Evolutionary conservation across 495 filamentous ascomycete species (phyloP).

Genomic region (Corynascus novoguineensis): DNA sequence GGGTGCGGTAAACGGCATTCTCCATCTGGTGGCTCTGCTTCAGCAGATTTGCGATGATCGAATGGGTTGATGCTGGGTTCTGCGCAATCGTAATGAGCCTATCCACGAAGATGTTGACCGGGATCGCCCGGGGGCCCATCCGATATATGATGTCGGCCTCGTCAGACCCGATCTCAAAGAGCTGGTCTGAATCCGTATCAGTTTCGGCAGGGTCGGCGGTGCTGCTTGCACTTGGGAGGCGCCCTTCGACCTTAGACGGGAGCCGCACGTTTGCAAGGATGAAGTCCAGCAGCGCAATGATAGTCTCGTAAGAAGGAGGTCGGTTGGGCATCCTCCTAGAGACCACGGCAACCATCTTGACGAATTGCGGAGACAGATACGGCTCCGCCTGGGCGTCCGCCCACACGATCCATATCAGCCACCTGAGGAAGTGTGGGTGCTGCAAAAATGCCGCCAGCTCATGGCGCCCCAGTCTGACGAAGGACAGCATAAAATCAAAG

Average conservation of each 20-base stretch:
- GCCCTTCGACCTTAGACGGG: neutral
- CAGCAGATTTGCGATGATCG: slow-evolving; percentile 42
- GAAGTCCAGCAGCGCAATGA: slow-evolving; percentile 51
- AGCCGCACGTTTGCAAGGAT: slow-evolving; percentile 44
- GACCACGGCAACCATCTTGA: slow-evolving; percentile 40
- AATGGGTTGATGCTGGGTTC: slow-evolving; percentile 37
- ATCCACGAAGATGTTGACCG: slow-evolving; percentile 43
- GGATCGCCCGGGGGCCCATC: slow-evolving; percentile 34
- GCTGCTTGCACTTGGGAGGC: neutral
- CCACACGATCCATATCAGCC: slow-evolving; percentile 56
- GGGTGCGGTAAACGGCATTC: slow-evolving; percentile 27
- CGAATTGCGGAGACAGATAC: slow-evolving; percentile 36
- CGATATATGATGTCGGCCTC: slow-evolving; percentile 42
- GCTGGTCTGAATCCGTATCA: slow-evolving; percentile 17
- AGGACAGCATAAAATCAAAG: slow-evolving; percentile 59
- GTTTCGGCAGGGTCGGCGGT: slow-evolving; percentile 23
- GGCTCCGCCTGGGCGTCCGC: slow-evolving; percentile 47
- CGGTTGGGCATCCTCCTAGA: slow-evolving; percentile 45
- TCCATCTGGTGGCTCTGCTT: slow-evolving; percentile 34
- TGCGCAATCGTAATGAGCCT: slow-evolving; percentile 48
- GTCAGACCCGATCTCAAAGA: slow-evolving; percentile 31
- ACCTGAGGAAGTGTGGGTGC: slow-evolving; percentile 46
- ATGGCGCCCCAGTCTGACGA: slow-evolving; percentile 51
- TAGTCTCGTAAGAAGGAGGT: slow-evolving; percentile 47
- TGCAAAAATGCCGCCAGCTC: slow-evolving; percentile 53